Evolutionary conservation across 2,329 filamentous ascomycete species (phyloP), one percentile per base, ranked within the genome.

Genomic region (Fusarium sp.): DNA sequence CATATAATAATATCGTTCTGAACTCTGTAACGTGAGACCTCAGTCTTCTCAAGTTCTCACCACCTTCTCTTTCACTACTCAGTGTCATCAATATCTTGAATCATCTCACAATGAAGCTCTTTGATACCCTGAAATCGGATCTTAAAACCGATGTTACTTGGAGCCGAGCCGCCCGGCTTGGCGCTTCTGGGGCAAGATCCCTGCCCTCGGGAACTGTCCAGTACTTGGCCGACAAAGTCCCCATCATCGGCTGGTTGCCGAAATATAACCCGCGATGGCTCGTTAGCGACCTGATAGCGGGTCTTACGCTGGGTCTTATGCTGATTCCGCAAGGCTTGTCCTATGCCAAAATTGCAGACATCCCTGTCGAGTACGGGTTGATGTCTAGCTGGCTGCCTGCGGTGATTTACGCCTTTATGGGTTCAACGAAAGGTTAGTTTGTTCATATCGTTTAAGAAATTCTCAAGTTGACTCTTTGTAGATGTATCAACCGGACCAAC

Each of bases 401-500:
- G 2, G 84, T 85, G 0, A 80, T 91, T 17, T 90, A 90, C 72
- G 86, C 89, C 1, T 86, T 91, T 64, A 89, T 91, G 84, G 90
- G 89, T 1, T 90, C 90, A 0, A 90, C 89, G 0, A 91, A 91
- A 80, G 90, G 89, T 88, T 69, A 75, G 79, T 3, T 10, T 1
- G 0, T 3, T 43, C 11, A 27, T 14, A 30, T 35, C 22, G 1
- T 20, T 2, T 17, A 3, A 30, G 12, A 25, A 22, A 22, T 63
- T 14, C 38, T 32, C 3, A 14, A 17, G 37, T 68, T 73, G 25
- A 74, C 25, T 47, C 2, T 10, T 43, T 9, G 4, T 15, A 90
- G 90, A 91, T 79, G 80, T 92, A 5, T 91, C 90, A 1, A 89
- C 87, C 1, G 90, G 91, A 6, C 91, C 90, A 14, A 93, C 91